A percentile compares a stretch with the other conserved stretches of the same genome.
phyloP scores from a whole-genome alignment of 192 early-diverging fungal genomes.

The Backusella macrospora region DNA sequence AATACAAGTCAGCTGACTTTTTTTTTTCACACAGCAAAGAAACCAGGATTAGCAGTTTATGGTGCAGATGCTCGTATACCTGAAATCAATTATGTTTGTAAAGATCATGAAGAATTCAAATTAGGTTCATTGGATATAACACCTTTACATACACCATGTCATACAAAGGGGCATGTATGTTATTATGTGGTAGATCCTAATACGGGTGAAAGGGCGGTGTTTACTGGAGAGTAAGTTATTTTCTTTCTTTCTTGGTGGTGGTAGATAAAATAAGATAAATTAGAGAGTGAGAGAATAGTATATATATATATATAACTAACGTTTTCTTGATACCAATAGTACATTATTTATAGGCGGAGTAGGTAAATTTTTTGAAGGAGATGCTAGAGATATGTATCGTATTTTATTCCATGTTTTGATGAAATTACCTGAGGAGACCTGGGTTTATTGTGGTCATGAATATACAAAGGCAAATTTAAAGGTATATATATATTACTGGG shows the following conservation, averaged over 20 bases:
- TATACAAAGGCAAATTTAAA: slow-evolving; percentile 56
- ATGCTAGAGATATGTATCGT: slow-evolving; percentile 63
- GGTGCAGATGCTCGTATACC: slow-evolving; percentile 90
- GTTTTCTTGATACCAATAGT: slow-evolving; percentile 14
- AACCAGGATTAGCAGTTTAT: slow-evolving; percentile 72
- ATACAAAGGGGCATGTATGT: slow-evolving; percentile 87
- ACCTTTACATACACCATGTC: slow-evolving; percentile 80
- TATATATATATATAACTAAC: no score
- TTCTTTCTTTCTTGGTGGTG: background rate
- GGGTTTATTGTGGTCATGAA: slow-evolving; percentile 65
- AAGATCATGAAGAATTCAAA: slow-evolving; percentile 74
- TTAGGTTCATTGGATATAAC: slow-evolving; percentile 75
- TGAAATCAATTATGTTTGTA: slow-evolving; percentile 73
- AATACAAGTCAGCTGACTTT: slow-evolving; percentile 16
- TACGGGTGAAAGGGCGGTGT: slow-evolving; percentile 69
- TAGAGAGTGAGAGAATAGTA: background rate
- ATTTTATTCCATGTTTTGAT: slow-evolving; percentile 55
- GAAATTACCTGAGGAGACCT: slow-evolving; percentile 61
- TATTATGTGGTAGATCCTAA: slow-evolving; percentile 74
- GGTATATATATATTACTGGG: slow-evolving; percentile 63
- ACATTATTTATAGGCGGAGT: slow-evolving; percentile 61
- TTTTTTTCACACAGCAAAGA: slow-evolving; percentile 29
- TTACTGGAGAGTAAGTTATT: slow-evolving; percentile 70
- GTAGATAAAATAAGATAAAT: no score
- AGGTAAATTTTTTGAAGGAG: slow-evolving; percentile 61